Evolutionary conservation across 805 yeast species (phyloP), one percentile per base, ranked within the genome.

Genomic region (Saccharomycopsis babjevae): DNA sequence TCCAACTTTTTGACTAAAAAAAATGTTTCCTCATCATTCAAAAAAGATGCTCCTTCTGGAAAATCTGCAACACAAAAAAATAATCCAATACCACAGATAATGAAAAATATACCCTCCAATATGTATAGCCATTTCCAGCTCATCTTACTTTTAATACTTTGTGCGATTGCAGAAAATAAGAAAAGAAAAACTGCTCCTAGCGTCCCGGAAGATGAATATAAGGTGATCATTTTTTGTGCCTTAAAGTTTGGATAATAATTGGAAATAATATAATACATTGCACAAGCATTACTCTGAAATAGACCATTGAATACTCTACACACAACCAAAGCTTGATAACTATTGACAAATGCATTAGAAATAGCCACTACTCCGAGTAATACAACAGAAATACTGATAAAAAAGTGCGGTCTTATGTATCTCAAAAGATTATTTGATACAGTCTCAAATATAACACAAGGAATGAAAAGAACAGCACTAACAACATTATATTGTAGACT

Each of bases 121-220:
- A 80, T 77, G 66, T 77, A 80, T 58, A 79, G 73, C 84, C 83
- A 80, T 66, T 77, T 73, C 84, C 84, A 80, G 5, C 76, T 71
- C 16, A 69, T 68, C 28, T 69, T 68, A 4, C 78, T 79, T 22
- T 40, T 42, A 20, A 62, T 56, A 7, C 34, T 52, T 15, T 34
- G 38, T 13, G 46, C 61, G 1, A 52, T 57, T 54, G 61, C 59
- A 22, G 46, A 28, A 10, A 62, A 38, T 46, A 46, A 16, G 30
- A 62, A 58, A 42, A 56, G 46, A 15, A 62, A 15, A 34, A 60
- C 38, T 5, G 61, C 63, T 5, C 65, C 65, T 30, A 61, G 25
- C 16, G 58, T 36, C 1, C 64, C 65, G 10, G 59, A 58, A 4
- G 63, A 59, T 43, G 59, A 63, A 38, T 61, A 63, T 8, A 60